Evolutionary conservation across 495 filamentous ascomycete genomes (phyloP).

Genomic region (Penicillium egyptiacum): DNA sequence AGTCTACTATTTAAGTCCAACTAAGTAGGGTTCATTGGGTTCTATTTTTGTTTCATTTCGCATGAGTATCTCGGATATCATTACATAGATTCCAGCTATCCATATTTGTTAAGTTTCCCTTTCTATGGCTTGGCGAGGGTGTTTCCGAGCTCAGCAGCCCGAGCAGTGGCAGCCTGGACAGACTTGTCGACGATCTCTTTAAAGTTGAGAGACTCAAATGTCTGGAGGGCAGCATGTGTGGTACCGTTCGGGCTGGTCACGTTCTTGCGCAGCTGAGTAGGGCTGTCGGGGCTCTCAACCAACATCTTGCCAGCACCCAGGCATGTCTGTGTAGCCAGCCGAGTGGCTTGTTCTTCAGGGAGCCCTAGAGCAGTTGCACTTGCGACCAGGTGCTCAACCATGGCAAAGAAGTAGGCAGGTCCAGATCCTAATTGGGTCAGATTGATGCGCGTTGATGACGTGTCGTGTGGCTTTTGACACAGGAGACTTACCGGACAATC

Average conservation of each 20-base stretch:
- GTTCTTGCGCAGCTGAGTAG: slow-evolving; percentile 43
- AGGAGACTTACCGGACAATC: slow-evolving; percentile 37
- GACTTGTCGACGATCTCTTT: slow-evolving; percentile 40
- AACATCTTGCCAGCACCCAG: slow-evolving; percentile 46
- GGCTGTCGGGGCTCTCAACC: slow-evolving; percentile 35
- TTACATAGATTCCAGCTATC: neutral
- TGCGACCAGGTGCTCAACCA: slow-evolving; percentile 44
- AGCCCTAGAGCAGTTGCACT: slow-evolving; percentile 41
- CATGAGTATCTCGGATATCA: neutral
- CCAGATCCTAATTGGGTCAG: slow-evolving; percentile 35
- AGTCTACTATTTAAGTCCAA: neutral
- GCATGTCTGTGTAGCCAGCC: slow-evolving; percentile 43
- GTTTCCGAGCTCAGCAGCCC: slow-evolving; percentile 38
- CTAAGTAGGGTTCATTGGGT: neutral
- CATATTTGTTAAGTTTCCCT: neutral
- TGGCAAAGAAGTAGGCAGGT: slow-evolving; percentile 47
- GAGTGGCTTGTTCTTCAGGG: slow-evolving; percentile 41
- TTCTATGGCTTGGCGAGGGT: slow-evolving; percentile 9
- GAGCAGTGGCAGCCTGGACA: slow-evolving; percentile 39
- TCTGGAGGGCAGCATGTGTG: slow-evolving; percentile 41
- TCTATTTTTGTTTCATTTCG: neutral
- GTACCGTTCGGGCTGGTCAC: slow-evolving; percentile 48
- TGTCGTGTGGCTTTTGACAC: neutral
- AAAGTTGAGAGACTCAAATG: slow-evolving; percentile 38
- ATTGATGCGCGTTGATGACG: neutral